These are phyloP conservation scores for Fusarium setosum DNA, from an alignment of 2,329 filamentous ascomycete species.

Conservation along the genomic window DNA sequence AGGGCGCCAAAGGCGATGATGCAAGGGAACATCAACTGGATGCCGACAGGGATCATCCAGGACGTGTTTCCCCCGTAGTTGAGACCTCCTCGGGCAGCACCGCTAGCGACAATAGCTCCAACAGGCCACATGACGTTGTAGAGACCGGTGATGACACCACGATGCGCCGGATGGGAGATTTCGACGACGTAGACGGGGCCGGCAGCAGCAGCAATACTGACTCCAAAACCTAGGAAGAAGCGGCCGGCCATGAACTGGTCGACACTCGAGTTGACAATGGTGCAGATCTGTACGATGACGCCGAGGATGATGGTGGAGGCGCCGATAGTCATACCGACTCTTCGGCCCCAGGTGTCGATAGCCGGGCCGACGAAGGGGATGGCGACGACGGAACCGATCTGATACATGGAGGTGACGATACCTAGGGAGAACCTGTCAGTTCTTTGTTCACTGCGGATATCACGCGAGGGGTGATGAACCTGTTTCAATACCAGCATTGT, in stretches of 20 bases:
- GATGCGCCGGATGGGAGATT: constrained; percentile 58
- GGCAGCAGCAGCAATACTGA: constrained; percentile 58
- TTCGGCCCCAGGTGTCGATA: constrained; percentile 60
- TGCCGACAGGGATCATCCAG: constrained; percentile 54
- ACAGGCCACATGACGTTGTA: constrained; percentile 59
- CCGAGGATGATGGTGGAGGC: constrained; percentile 56
- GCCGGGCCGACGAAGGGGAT: constrained; percentile 60
- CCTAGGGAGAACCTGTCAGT: constrained; percentile 15
- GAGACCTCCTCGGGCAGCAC: constrained; percentile 56
- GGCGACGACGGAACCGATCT: constrained; percentile 61
- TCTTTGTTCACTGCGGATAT: background rate
- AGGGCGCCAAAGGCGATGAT: constrained; percentile 46
- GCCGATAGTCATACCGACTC: constrained; percentile 59
- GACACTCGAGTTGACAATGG: constrained; percentile 41
- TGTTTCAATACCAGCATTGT: constrained; percentile 37
- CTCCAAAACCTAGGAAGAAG: constrained; percentile 70
- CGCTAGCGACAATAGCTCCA: constrained; percentile 60
- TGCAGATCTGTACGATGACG: constrained; percentile 57
- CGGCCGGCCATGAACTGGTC: constrained; percentile 65
- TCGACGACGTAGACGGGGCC: constrained; percentile 62
- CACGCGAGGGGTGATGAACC: constrained; percentile 12
- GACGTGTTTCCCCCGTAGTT: constrained; percentile 44
- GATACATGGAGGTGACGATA: constrained; percentile 56
- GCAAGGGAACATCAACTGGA: constrained; percentile 55
- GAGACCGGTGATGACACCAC: constrained; percentile 66